phyloP scores from a whole-genome alignment of 2,329 filamentous ascomycete species.

The Exserohilum rostratum region DNA sequence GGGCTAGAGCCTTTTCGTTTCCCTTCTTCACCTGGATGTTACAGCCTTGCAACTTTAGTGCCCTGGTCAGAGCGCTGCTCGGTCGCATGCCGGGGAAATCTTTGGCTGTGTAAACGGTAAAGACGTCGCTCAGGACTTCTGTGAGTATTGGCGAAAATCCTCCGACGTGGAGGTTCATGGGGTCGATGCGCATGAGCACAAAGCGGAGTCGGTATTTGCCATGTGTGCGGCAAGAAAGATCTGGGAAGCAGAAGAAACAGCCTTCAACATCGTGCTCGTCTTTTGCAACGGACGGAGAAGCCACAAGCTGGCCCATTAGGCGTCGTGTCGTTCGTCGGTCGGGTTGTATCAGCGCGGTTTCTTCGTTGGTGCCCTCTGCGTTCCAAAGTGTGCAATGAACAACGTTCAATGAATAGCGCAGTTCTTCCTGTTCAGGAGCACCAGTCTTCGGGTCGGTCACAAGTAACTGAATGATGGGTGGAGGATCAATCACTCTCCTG shows the following conservation, averaged over 20 bases:
- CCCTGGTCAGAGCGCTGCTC: slow-evolving; percentile 74
- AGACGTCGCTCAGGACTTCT: slow-evolving; percentile 69
- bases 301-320: slow-evolving; percentile 79
- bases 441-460: slow-evolving; percentile 64
- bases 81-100: slow-evolving; percentile 85
- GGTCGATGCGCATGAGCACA: slow-evolving; percentile 73
- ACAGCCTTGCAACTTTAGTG: slow-evolving; percentile 78
- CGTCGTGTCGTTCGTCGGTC: slow-evolving; percentile 75
- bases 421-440: slow-evolving; percentile 60
- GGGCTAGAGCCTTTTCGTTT: slow-evolving; percentile 66
- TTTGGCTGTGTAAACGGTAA: slow-evolving; percentile 81
- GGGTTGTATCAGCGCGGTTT: slow-evolving; percentile 70
- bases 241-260: slow-evolving; percentile 85
- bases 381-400: slow-evolving; percentile 80
- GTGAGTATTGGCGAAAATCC: slow-evolving; percentile 57
- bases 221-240: slow-evolving; percentile 78
- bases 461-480: slow-evolving; percentile 77
- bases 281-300: slow-evolving; percentile 75
- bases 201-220: slow-evolving; percentile 78
- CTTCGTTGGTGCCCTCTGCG: slow-evolving; percentile 69
- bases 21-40: slow-evolving; percentile 88
- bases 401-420: slow-evolving; percentile 70
- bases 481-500: slow-evolving; percentile 80
- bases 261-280: slow-evolving; percentile 76
- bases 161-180: slow-evolving; percentile 61